Conservation (phyloP, 352 stramenopile species). For the Phytophthora lateralis region DNA sequence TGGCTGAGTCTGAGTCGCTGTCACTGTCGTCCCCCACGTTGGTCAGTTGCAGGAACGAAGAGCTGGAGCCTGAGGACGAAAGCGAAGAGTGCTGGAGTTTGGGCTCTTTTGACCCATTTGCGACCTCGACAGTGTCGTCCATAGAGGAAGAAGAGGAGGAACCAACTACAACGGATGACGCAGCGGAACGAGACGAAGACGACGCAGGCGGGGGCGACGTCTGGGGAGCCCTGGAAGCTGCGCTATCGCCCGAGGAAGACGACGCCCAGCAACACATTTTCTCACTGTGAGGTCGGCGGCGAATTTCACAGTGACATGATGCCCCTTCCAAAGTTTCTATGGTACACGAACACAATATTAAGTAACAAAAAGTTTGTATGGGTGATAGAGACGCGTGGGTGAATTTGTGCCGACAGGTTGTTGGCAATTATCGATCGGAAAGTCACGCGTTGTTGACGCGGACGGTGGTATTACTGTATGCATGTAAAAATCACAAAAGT, state of each 20-base stretch:
- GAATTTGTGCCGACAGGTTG: neutral
- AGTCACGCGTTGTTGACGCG: neutral
- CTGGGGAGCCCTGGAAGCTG: neutral
- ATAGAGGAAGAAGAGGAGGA: constrained; percentile 3
- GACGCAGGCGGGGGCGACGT: neutral
- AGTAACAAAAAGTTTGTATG: neutral
- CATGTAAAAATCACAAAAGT: too few relatives aligned
- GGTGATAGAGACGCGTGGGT: neutral
- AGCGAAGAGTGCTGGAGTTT: neutral
- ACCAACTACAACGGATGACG: neutral
- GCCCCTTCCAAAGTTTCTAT: constrained; percentile 13
- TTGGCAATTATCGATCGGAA: neutral
- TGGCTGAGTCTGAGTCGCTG: constrained; percentile 2
- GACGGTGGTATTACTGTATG: neutral
- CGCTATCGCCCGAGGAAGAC: constrained; percentile 18
- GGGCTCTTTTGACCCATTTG: constrained; percentile 2
- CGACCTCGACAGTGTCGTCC: neutral
- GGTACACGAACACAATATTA: neutral
- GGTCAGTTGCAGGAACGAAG: neutral
- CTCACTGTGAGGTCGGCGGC: neutral
- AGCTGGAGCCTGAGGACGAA: constrained; percentile 15
- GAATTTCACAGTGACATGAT: constrained; percentile 29
- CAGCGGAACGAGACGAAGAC: constrained; percentile 15
- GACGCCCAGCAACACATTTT: constrained; percentile 13
- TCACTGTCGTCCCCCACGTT: constrained; percentile 13